Evolutionary conservation across 2,329 filamentous ascomycete species (phyloP).

Genomic region (Microdochium paspali): DNA sequence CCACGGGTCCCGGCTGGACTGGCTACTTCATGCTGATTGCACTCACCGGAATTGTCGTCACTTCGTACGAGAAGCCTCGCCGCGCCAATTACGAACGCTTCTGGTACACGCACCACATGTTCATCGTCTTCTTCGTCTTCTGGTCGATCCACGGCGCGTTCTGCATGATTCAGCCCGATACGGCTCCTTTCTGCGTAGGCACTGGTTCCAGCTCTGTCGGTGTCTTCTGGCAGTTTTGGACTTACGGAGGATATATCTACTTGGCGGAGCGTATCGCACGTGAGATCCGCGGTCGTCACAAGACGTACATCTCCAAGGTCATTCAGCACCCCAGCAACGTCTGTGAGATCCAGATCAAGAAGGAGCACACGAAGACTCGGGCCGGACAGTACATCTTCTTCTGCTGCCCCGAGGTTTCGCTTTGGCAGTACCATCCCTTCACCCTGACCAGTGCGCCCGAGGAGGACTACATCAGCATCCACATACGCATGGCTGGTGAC

Average conservation of each 20-base stretch:
- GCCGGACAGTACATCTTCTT: conserved; percentile 86
- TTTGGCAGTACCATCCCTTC: conserved; percentile 87
- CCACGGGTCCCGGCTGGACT: conserved; percentile 75
- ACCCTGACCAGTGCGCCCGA: conserved; percentile 80
- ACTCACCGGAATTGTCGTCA: conserved; percentile 69
- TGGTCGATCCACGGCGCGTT: conserved; percentile 86
- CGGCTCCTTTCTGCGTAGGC: conserved; percentile 67
- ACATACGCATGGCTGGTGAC: conserved; percentile 74
- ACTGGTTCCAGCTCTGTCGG: conserved; percentile 57
- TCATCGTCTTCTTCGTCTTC: conserved; percentile 82
- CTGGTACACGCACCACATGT: conserved; percentile 86
- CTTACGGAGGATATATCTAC: conserved; percentile 74
- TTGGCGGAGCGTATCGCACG: conserved; percentile 70
- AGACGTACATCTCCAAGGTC: conserved; percentile 81
- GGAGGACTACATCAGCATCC: conserved; percentile 83
- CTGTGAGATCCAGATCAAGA: conserved; percentile 87
- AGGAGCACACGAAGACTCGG: conserved; percentile 72
- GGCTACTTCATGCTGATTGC: conserved; percentile 77
- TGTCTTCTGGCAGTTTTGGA: conserved; percentile 87
- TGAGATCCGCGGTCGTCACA: conserved; percentile 71
- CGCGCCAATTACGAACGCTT: conserved; percentile 81
- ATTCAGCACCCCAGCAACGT: conserved; percentile 85
- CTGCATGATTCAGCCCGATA: conserved; percentile 83
- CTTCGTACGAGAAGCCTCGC: conserved; percentile 67
- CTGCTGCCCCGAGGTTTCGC: conserved; percentile 75